Base-by-base conservation (phyloP, 2,329 filamentous ascomycete genomes). In the Pyricularia sp. region DNA sequence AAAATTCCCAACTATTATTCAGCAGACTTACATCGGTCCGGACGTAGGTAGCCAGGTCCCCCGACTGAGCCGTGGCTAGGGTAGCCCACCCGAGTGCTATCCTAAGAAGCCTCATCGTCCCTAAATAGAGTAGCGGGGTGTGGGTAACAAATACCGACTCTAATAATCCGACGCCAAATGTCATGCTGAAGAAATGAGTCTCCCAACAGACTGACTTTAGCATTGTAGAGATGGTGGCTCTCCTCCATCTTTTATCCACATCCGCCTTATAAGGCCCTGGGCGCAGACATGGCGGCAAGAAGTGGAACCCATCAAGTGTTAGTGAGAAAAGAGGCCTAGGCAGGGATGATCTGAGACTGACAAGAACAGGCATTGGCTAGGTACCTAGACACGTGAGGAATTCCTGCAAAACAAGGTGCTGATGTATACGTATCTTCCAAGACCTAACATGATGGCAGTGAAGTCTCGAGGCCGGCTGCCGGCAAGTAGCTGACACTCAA, bases 1-100 rank as follows among this genome's bases (percentile, higher is more conserved):
- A 10, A 1, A 50, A n/a, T 6, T 10, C 28, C 4, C 9, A 23
- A 11, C 3, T 14, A 20, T 7, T 50, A 20, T 7, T 50, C 23
- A 23, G 12, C 10, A n/a, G 14, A 26, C 42, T 67, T 31, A 67
- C 65, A 31, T 67, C 42, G 20, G 65, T 67, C 14, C 42, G 65
- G 25, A 67, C 42, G 55, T 67, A 67, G 17, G n/a, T n/a, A n/a
- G 36, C n/a, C n/a, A 67, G 36, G 65, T 67, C 65, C 20, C 26
- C 65, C 7, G 65, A 31, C 36, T 59, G 65, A 6, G 36, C 65
- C 26, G 42, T 11, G 23, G 20, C 23, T 9, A 28, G 1, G n/a
- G 11, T 6, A 25, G 20, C 68, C 20, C 9, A 58, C 11, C 26
- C 20, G 14, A 67, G 12, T 9, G 10, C 26, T n/a, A 67, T 4